These are phyloP conservation scores for Themeda triandra DNA, from an alignment of 176 grass and related monocot genomes.

Conservation along the genomic window DNA sequence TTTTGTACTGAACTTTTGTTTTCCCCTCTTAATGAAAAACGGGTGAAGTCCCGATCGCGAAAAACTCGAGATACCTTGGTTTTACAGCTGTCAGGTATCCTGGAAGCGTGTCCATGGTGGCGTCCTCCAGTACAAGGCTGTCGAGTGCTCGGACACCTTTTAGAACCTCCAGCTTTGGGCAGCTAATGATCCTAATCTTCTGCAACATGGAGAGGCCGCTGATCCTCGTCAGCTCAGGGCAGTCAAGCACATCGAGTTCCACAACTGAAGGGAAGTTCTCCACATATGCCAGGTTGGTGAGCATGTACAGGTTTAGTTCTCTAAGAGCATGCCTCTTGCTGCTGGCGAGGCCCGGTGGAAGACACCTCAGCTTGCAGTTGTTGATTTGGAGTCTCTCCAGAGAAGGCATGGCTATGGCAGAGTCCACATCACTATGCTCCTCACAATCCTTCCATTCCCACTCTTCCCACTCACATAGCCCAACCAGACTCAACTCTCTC, in stretches of 20 bases:
- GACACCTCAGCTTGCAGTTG: neutral
- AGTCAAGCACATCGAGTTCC: neutral
- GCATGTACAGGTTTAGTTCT: neutral
- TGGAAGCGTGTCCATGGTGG: neutral
- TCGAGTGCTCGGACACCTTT: neutral
- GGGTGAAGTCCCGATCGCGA: too few species aligned
- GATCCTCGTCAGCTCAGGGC: neutral
- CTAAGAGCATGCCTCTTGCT: neutral
- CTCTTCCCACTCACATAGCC: neutral
- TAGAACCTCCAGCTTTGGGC: neutral
- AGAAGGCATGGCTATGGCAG: neutral
- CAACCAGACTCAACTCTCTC: too few species aligned
- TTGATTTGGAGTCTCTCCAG: rapidly evolving
- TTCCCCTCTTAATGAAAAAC: too few species aligned
- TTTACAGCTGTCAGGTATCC: neutral
- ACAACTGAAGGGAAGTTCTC: neutral
- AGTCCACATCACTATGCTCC: neutral
- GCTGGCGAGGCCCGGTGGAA: neutral
- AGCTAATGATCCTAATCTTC: neutral
- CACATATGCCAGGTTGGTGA: neutral
- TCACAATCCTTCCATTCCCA: constrained; percentile 9
- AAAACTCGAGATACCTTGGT: too few species aligned
- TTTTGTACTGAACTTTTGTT: too few species aligned
- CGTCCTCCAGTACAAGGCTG: neutral
- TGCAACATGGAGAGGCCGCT: neutral